Evolutionary conservation across 2,329 filamentous ascomycete genomes (phyloP), one percentile per base, ranked within the genome.

Genomic region (Arthrinium puccinioides): DNA sequence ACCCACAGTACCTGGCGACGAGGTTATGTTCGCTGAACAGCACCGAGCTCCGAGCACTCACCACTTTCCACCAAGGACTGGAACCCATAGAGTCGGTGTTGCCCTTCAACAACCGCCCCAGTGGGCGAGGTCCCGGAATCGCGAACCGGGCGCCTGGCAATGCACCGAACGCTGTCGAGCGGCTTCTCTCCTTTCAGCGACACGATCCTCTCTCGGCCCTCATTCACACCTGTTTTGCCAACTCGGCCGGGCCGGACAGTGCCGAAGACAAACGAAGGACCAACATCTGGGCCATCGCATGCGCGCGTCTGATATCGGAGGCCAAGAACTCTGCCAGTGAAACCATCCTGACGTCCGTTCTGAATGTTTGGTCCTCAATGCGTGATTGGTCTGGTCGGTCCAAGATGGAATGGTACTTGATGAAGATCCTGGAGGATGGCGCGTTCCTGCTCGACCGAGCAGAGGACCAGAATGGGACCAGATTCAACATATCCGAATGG

Each of bases 351-450:
- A 82, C 86, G 45, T 82, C 85, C 32, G 79, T 96, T 23, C 72
- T 98, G 35, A 89, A 92, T 59, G 81, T 87, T 39, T 97, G 88
- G 85, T 81, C 86, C 36, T 73, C 79, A 39, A 85, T 89, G 73
- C 80, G 86, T 44, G 82, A 89, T 59, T 97, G 90, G 89, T 84
- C 87, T 27, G 87, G 87, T 40, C 88, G 84, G 52, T 78, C 82
- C 48, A 92, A 88, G 46, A 80, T 98, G 70, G 89, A 96, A 63
- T 84, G 87, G 63, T 97, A 90, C 59, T 75, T 98, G 10, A 92
- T 95, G 85, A 86, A 92, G 56, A 87, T 94, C 42, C 75, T 98
- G 21, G 87, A 95, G 61, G 85, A 94, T 51, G 92, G 92, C 47
- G 84, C 88, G 26, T 96, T 96, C 55, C 70, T 97, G 40, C 70